Evolutionary conservation across 345 rosid species (phyloP), one percentile per base, ranked within the genome.

Genomic region (Litchi chinensis): DNA sequence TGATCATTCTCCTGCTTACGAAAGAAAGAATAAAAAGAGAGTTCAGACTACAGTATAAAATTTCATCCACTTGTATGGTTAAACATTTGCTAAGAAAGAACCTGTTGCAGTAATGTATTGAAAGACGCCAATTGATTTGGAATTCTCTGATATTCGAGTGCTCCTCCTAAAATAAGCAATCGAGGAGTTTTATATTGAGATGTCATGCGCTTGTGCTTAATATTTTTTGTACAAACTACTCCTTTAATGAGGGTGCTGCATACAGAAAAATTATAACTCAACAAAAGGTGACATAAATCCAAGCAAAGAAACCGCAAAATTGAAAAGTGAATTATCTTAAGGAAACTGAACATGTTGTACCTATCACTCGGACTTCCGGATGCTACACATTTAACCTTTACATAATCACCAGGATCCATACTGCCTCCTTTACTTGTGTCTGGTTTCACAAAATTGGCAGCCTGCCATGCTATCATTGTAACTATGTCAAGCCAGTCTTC

Each of bases 121-220:
- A 97, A 93, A 77, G 98, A 97, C 5, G 98, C 95, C 90, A 96
- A 83, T 85, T 91, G 95, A 79, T 92, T 95, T 63, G 85, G 88
- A 71, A 81, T 89, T 88, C 87, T 93, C 77, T 90, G 99, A 86
- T 87, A 93, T 82, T 94, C 99, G 0, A 97, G 94, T 40, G 99
- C 92, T 71, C 99, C 99, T 43, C 93, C 97, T 84, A 97, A 82
- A 80, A 97, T 90, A 82, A 97, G 89, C 79, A 97, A 73, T 81
- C 91, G 87, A 63, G 99, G 98, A 75, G 88, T 92, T 87, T 89
- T 94, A 93, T 92, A 92, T 74, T 94, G 99, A n/a, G 99, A 84
- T 48, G 85, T 97, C 99, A 97, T 97, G 80, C 99, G 97, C 85
- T 97, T 97, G 85, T 97, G 99, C 87, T 91, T 97, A 84, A 94